Evolutionary conservation across 441 rosid species (phyloP), one percentile per base, ranked within the genome.

Genomic region (Brassica balearica): DNA sequence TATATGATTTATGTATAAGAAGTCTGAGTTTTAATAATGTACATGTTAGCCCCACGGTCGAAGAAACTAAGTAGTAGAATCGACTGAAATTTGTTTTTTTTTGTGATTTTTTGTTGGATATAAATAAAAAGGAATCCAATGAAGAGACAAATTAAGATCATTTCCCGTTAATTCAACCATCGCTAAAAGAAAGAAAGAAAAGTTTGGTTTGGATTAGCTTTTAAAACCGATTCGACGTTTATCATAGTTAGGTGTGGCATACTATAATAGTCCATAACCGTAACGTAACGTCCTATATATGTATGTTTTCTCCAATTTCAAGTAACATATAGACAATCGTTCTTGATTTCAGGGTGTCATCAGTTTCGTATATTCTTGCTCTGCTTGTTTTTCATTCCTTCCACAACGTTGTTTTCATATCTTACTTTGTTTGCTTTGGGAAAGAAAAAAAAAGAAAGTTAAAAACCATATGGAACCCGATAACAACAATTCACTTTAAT

Each of bases 401-500:
- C 15, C 62, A 38, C 62, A 58, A 65, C 63, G n/a, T 77, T 66
- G 20, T 72, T 32, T 72, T 66, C 69, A 72, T 78, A 73, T 51
- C 43, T 67, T 29, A 67, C 64, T 72, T 78, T 78, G 34, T 48
- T 71, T 72, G 46, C 64, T 78, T 78, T 72, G 48, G 9, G 5
- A 56, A 38, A 2, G 11, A 9, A 15, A 3, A 27, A 43, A 17
- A 38, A 48, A 29, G 8, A 56, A 0, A 23, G 15, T 11, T 23
- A 23, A 32, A 51, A 68, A 36, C 1, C 65, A 63, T 29, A 3
- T 14, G 73, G 59, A 73, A 73, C 5, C 70, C 10, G 59, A 73
- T 68, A 63, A 53, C 66, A 62, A 62, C 74, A 68, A 61, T 68
- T 68, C 66, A 62, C 70, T 79, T 61, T 73, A 36, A 73, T 38